Evolutionary conservation across 441 rosid species (phyloP).

Genomic region (Viola pubescens): DNA sequence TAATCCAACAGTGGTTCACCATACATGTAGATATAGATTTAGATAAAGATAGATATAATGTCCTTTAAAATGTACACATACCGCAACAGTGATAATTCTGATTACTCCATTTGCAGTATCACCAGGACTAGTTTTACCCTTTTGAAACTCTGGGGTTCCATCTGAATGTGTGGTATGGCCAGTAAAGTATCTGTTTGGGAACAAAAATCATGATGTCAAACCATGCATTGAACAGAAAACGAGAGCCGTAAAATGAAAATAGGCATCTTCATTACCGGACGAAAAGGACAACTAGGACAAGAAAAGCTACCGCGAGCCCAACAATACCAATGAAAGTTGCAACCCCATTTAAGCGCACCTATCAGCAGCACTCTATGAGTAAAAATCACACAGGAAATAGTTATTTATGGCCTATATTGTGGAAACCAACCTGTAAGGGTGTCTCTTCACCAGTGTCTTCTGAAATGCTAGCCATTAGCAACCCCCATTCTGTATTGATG

Average conservation of each 20-base stretch:
- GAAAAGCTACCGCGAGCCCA: constrained; percentile 80
- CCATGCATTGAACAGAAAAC: neutral
- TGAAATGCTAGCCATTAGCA: constrained; percentile 90
- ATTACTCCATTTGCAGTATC: constrained; percentile 63
- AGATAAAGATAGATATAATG: neutral
- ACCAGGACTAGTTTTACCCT: constrained; percentile 54
- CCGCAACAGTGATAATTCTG: constrained; percentile 80
- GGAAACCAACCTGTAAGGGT: constrained; percentile 71
- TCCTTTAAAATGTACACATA: constrained; percentile 29
- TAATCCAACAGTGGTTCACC: constrained; percentile 19
- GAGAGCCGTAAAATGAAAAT: neutral
- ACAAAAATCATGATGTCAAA: constrained; percentile 8
- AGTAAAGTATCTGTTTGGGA: constrained; percentile 58
- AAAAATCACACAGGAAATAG: constrained; percentile 9
- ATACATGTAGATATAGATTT: neutral
- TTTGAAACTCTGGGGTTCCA: constrained; percentile 42
- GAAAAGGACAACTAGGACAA: constrained; percentile 70
- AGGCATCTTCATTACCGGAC: constrained; percentile 41
- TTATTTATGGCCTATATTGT: neutral
- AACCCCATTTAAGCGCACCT: constrained; percentile 96
- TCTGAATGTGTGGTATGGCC: constrained; percentile 50
- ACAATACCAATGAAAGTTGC: constrained; percentile 91
- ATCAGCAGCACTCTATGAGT: constrained; percentile 12
- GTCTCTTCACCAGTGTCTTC: constrained; percentile 99
- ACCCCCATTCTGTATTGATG: constrained; percentile 90